phyloP scores from a whole-genome alignment of 148 eudicot genomes.

The Rhododendron ovatum region DNA sequence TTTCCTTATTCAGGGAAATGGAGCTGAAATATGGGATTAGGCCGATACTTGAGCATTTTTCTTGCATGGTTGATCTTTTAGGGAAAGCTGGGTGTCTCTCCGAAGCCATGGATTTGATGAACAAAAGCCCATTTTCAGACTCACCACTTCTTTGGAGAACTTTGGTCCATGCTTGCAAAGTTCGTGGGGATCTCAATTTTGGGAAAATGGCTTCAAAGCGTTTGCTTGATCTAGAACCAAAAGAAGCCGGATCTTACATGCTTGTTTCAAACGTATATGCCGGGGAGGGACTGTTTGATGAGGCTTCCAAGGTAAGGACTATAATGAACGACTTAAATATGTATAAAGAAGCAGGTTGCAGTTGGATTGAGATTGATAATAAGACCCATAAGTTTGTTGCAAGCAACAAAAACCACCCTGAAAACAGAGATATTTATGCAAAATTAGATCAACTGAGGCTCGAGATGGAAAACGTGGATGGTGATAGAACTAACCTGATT shows the following conservation, averaged over 20 bases:
- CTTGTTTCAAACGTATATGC: conserved; percentile 19
- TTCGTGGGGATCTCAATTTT: conserved; percentile 6
- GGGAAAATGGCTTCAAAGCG: conserved; percentile 15
- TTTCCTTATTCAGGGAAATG: conserved; percentile 15
- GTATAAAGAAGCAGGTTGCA: conserved; percentile 16
- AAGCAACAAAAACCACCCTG: conserved; percentile 11
- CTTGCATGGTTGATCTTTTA: conserved; percentile 17
- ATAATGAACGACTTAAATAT: conserved; percentile 13
- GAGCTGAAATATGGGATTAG: conserved; percentile 15
- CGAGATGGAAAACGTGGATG: not conserved
- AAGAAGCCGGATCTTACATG: conserved; percentile 15
- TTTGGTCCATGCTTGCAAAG: conserved; percentile 9
- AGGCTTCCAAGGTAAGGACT: conserved; percentile 15
- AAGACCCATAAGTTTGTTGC: conserved; percentile 14
- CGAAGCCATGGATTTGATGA: conserved; percentile 16
- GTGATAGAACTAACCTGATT: not conserved
- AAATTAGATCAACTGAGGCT: not conserved
- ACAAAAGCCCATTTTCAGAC: conserved; percentile 16
- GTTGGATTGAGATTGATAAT: conserved; percentile 25
- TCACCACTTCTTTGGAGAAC: conserved; percentile 21
- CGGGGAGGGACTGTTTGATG: conserved; percentile 7
- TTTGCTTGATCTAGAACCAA: conserved; percentile 17
- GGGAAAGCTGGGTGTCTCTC: conserved; percentile 7
- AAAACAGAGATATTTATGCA: conserved; percentile 7
- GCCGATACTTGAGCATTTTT: conserved; percentile 19